Conservation (phyloP, 2,329 filamentous ascomycete genomes). For the Fusarium sambucinum region DNA sequence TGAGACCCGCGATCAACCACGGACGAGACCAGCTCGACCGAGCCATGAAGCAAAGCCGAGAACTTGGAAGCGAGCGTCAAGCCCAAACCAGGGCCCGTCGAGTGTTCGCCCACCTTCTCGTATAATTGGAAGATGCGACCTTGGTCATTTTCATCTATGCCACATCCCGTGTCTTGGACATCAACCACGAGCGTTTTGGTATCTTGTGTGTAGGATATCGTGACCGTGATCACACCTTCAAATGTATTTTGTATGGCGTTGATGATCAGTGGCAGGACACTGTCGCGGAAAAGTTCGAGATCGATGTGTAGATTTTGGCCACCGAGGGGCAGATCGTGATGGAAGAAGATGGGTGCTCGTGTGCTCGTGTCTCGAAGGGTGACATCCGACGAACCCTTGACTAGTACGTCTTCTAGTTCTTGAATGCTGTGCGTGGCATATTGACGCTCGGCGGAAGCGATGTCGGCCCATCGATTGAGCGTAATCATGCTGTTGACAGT, state of each 20-base stretch:
- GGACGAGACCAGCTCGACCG: slow-evolving; percentile 54
- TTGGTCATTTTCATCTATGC: slow-evolving; percentile 53
- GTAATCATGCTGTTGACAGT: slow-evolving; percentile 61
- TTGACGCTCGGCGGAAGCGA: slow-evolving; percentile 48
- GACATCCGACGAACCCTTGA: slow-evolving; percentile 13
- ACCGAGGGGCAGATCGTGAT: slow-evolving; percentile 22
- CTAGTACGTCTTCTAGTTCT: slow-evolving; percentile 29
- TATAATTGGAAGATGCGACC: slow-evolving; percentile 58
- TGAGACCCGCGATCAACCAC: slow-evolving; percentile 54
- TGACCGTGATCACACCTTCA: slow-evolving; percentile 54
- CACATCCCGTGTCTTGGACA: slow-evolving; percentile 57
- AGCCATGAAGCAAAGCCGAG: slow-evolving; percentile 55
- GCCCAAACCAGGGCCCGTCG: slow-evolving; percentile 57
- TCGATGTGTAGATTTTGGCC: slow-evolving; percentile 53
- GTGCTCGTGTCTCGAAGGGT: slow-evolving; percentile 21
- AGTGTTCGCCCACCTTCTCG: slow-evolving; percentile 55
- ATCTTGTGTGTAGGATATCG: slow-evolving; percentile 49
- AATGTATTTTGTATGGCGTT: slow-evolving; percentile 58
- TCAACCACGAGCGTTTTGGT: slow-evolving; percentile 53
- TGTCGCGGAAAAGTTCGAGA: slow-evolving; percentile 56
- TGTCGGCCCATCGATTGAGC: slow-evolving; percentile 55
- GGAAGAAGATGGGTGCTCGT: slow-evolving; percentile 36
- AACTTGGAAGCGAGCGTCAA: slow-evolving; percentile 58
- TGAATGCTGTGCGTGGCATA: slow-evolving; percentile 42
- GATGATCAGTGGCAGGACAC: slow-evolving; percentile 55